Conservation (phyloP, 176 grass and related monocot genomes). For the Metroxylon sagu region DNA sequence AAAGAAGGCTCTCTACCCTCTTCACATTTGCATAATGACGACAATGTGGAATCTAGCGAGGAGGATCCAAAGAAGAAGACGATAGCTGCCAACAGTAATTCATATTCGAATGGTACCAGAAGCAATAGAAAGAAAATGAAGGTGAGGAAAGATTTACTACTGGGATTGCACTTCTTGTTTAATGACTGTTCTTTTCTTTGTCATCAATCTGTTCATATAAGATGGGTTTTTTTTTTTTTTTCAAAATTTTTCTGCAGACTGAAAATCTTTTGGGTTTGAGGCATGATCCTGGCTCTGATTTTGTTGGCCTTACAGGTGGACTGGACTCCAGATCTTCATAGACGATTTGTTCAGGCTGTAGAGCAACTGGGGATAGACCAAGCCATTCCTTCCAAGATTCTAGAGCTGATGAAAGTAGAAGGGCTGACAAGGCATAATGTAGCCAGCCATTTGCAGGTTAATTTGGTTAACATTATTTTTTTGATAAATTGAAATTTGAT, state of each 20-base stretch:
- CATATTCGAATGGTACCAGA: conserved; percentile 14
- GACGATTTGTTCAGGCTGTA: conserved; percentile 44
- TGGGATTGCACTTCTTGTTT: too few relatives aligned
- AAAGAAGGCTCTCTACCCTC: conserved; percentile 18
- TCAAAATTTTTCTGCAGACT: not conserved
- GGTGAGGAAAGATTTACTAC: conserved; percentile 3
- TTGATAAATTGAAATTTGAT: too few relatives aligned
- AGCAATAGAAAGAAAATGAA: conserved; percentile 36
- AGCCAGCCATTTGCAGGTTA: conserved; percentile 46
- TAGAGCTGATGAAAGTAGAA: conserved; percentile 48
- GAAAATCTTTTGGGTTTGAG: too few relatives aligned
- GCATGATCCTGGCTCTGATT: not conserved
- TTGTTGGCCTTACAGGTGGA: conserved; percentile 25
- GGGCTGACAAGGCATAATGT: conserved; percentile 40
- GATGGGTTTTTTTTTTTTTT: not conserved
- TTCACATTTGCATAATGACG: not conserved
- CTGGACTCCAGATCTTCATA: conserved; percentile 45
- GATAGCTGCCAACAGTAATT: not conserved
- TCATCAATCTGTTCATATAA: too few relatives aligned
- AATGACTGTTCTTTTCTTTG: too few relatives aligned
- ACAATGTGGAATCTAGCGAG: not conserved
- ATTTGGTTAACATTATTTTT: not conserved
- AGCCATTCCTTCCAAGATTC: conserved; percentile 51
- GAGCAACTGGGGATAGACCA: conserved; percentile 43
- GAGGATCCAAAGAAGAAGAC: conserved; percentile 4